phyloP scores from a whole-genome alignment of 2,329 filamentous ascomycete species.

The Xylariaceae sp. region DNA sequence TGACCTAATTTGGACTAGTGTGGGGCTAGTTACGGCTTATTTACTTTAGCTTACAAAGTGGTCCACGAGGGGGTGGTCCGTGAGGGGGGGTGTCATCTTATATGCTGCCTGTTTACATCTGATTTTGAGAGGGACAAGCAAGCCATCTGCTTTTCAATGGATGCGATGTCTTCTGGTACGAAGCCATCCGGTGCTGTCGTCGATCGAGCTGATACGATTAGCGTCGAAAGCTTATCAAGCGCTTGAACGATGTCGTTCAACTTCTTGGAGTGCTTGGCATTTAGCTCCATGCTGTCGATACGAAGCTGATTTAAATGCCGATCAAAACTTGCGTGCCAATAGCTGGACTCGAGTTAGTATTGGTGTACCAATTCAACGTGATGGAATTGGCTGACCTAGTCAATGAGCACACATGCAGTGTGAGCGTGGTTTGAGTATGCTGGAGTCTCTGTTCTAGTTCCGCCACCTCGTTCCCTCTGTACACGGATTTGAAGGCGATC shows the following conservation, averaged over 20 bases:
- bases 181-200: no score
- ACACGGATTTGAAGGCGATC: background rate
- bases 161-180: no score
- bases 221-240: background rate
- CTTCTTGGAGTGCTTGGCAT: background rate
- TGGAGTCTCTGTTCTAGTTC: background rate
- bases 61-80: no score
- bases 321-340: no score
- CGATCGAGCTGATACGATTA: background rate
- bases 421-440: background rate
- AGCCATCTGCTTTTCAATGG: no score
- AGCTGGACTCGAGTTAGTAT: background rate
- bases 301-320: background rate
- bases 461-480: background rate
- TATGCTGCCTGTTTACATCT: no score
- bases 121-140: no score
- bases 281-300: background rate
- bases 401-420: background rate
- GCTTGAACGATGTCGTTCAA: background rate
- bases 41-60: no score
- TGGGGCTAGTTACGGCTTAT: no score
- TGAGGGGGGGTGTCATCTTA: no score
- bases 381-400: background rate
- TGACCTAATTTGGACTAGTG: no score
- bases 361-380: background rate